These are phyloP conservation scores for Vitis amurensis DNA, from an alignment of 164 flowering plant species.

Conservation along the genomic window DNA sequence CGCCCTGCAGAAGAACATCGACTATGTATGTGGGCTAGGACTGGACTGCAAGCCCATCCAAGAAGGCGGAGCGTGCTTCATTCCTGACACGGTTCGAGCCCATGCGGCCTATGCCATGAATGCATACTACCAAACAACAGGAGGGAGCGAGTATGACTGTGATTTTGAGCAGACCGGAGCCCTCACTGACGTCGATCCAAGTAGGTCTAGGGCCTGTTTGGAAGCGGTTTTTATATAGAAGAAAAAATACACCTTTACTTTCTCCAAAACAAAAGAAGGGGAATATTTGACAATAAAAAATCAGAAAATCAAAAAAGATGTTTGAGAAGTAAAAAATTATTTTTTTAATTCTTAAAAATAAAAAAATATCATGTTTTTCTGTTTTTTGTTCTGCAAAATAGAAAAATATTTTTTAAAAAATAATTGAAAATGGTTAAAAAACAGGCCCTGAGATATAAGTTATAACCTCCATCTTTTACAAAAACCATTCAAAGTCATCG, in stretches of 20 bases:
- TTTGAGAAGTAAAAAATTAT: background rate
- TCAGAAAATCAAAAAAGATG: too few relatives aligned
- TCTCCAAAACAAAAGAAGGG: too few relatives aligned
- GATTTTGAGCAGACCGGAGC: constrained; percentile 57
- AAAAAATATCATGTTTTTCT: background rate
- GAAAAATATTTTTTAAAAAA: too few relatives aligned
- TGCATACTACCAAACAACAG: constrained; percentile 51
- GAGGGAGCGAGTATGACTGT: constrained; percentile 43
- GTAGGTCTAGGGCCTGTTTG: constrained; percentile 23
- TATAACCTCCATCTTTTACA: too few relatives aligned
- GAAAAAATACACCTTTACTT: too few relatives aligned
- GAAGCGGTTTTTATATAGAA: too few relatives aligned
- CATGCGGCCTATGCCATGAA: constrained; percentile 81
- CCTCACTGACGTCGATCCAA: constrained; percentile 51
- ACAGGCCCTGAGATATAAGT: too few relatives aligned
- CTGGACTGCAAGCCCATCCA: constrained; percentile 53
- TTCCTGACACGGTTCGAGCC: constrained; percentile 53
- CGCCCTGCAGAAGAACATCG: constrained; percentile 56
- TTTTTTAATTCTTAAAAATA: background rate
- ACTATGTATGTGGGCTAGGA: constrained; percentile 68
- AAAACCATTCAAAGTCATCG: too few relatives aligned
- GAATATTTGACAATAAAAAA: too few relatives aligned
- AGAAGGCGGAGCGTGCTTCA: constrained; percentile 50
- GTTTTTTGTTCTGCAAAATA: too few relatives aligned
- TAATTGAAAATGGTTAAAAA: too few relatives aligned